A percentile compares a stretch with the other conserved stretches of the same genome.
Conservation (phyloP, 495 filamentous ascomycete species). For the Cercophora samala region DNA sequence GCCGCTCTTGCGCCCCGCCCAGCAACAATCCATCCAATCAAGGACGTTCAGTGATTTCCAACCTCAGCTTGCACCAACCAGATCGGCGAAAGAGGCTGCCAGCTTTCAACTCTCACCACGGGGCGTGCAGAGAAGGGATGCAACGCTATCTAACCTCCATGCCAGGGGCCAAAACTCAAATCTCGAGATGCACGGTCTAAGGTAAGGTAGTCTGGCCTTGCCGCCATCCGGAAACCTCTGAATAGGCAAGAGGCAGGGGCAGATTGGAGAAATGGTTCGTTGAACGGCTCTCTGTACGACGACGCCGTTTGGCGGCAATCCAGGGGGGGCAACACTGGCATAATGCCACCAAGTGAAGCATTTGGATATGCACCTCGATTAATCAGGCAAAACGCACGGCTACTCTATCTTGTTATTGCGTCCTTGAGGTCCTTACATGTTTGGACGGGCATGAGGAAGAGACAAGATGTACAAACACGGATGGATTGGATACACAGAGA, state of each 20-base stretch:
- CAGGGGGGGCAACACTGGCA: background rate
- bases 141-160: conserved; percentile 3
- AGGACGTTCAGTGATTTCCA: background rate
- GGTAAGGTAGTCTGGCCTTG: background rate
- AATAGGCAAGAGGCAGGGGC: background rate
- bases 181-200: background rate
- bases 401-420: conserved; percentile 3
- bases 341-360: background rate
- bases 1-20: background rate
- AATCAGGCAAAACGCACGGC: conserved; percentile 2
- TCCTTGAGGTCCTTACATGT: background rate
- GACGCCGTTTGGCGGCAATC: conserved; percentile 3
- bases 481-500: background rate
- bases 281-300: background rate
- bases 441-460: background rate
- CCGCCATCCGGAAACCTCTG: background rate
- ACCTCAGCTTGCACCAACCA: conserved; percentile 2
- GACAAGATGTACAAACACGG: background rate
- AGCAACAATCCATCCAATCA: background rate
- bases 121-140: background rate
- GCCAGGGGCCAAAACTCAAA: conserved; percentile 5
- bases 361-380: background rate
- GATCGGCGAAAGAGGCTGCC: background rate
- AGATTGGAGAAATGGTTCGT: background rate
- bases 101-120: background rate